Evolutionary conservation across 108 stramenopile genomes (phyloP).

Genomic region (Nannochloropsis gaditana): DNA sequence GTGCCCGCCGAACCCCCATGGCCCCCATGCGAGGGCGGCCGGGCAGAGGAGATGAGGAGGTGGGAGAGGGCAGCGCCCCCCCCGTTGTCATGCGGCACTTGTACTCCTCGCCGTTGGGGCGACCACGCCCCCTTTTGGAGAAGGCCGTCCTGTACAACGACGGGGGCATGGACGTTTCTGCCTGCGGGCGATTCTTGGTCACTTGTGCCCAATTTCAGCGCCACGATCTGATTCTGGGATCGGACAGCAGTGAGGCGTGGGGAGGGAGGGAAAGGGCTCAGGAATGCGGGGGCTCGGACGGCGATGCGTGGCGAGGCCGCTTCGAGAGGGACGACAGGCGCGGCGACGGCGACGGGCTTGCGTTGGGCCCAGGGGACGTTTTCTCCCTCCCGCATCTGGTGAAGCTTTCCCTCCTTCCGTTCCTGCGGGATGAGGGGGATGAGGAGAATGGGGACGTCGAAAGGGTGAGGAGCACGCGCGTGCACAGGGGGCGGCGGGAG

Average conservation of each 20-base stretch:
- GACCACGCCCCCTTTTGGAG: constrained; percentile 52
- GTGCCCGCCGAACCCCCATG: background rate
- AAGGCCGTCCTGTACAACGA: constrained; percentile 87
- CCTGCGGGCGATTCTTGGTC: constrained; percentile 75
- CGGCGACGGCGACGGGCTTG: background rate
- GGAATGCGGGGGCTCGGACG: background rate
- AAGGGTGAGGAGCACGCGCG: background rate
- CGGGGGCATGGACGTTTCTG: constrained; percentile 86
- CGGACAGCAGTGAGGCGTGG: background rate
- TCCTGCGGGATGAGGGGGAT: background rate
- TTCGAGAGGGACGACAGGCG: background rate
- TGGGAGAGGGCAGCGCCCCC: background rate
- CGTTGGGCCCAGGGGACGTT: background rate
- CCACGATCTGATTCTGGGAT: background rate
- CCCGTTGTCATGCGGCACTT: background rate
- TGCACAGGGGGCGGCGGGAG: background rate
- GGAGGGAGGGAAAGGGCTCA: background rate
- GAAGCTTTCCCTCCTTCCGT: background rate
- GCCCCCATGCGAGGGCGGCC: background rate
- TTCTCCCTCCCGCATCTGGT: background rate
- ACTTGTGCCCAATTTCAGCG: constrained; percentile 61
- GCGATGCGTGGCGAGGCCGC: background rate
- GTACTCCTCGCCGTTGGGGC: background rate
- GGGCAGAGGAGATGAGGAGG: background rate
- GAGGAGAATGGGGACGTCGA: background rate